These are phyloP conservation scores for Plasmopara halstedii DNA, from an alignment of 352 stramenopile species.

Conservation along the genomic window DNA sequence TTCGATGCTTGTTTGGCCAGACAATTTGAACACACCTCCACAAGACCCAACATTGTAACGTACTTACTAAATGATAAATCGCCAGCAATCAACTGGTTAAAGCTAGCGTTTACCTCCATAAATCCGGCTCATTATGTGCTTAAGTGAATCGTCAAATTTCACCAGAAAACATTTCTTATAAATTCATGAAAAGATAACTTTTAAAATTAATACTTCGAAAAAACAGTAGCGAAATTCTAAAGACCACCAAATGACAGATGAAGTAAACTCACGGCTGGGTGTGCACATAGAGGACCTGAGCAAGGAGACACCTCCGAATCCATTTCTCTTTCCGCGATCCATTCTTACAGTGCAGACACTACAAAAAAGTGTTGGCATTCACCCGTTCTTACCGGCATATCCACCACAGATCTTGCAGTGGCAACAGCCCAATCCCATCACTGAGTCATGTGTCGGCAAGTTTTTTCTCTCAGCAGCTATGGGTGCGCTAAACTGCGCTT, in stretches of 20 bases:
- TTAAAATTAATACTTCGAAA: too few species aligned
- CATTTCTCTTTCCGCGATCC: constrained; percentile 70
- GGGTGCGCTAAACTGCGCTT: constrained; percentile 29
- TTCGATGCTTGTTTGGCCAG: too few species aligned
- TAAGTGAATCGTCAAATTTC: too few species aligned
- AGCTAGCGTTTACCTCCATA: too few species aligned
- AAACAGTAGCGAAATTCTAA: too few species aligned
- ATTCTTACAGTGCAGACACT: constrained; percentile 42
- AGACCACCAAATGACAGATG: constrained; percentile 7
- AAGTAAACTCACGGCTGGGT: constrained; percentile 43
- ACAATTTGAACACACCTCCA: too few species aligned
- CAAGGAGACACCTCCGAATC: constrained; percentile 51
- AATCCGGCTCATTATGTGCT: too few species aligned
- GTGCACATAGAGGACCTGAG: constrained; percentile 52
- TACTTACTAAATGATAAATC: too few species aligned
- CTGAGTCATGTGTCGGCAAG: constrained; percentile 75
- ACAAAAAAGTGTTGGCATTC: constrained; percentile 44
- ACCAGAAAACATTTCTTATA: too few species aligned
- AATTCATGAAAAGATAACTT: too few species aligned
- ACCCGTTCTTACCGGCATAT: constrained; percentile 68
- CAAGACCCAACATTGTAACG: too few species aligned
- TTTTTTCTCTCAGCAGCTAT: constrained; percentile 74
- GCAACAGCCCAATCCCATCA: constrained; percentile 64
- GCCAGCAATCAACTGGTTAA: too few species aligned
- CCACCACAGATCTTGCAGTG: constrained; percentile 52